These are phyloP conservation scores for Davidsoniella virescens DNA, from an alignment of 2,329 filamentous ascomycete species.

Conservation along the genomic window DNA sequence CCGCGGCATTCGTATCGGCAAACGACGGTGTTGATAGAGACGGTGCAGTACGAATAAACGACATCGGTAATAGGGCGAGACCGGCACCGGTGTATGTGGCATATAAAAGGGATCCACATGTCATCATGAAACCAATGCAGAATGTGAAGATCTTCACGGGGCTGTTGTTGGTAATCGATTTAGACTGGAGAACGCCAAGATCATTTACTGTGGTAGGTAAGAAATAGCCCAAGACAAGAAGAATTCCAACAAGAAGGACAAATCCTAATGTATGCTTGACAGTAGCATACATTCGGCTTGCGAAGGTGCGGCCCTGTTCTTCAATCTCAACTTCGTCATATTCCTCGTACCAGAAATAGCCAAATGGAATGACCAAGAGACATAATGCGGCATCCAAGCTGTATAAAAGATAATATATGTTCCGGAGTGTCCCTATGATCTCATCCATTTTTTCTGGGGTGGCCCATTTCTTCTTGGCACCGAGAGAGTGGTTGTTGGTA, in stretches of 20 bases:
- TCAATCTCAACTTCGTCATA: constrained; percentile 78
- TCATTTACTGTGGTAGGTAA: constrained; percentile 45
- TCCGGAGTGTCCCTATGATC: constrained; percentile 65
- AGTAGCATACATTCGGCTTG: constrained; percentile 62
- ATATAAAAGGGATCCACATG: constrained; percentile 72
- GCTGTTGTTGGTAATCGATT: constrained; percentile 51
- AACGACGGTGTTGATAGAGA: constrained; percentile 65
- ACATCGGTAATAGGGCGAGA: constrained; percentile 73
- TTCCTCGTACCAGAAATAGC: constrained; percentile 97
- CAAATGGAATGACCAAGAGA: constrained; percentile 77
- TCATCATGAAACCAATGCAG: constrained; percentile 72
- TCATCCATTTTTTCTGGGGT: constrained; percentile 62
- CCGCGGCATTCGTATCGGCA: constrained; percentile 58
- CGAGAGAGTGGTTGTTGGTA: constrained; percentile 58
- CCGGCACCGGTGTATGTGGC: constrained; percentile 78
- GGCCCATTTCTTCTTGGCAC: constrained; percentile 88
- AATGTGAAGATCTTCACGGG: constrained; percentile 89
- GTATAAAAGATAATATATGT: constrained; percentile 88
- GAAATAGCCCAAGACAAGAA: constrained; percentile 91
- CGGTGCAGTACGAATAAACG: constrained; percentile 82
- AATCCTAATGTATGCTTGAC: constrained; percentile 85
- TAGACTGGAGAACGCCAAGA: constrained; percentile 32
- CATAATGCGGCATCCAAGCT: constrained; percentile 82
- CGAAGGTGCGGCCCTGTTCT: constrained; percentile 49
- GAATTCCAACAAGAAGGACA: constrained; percentile 57